A percentile compares a stretch with the other conserved stretches of the same genome.
These are phyloP conservation scores for Plicaturopsis crispa DNA, from an alignment of 768 basidiomycete species.

Conservation along the genomic window DNA sequence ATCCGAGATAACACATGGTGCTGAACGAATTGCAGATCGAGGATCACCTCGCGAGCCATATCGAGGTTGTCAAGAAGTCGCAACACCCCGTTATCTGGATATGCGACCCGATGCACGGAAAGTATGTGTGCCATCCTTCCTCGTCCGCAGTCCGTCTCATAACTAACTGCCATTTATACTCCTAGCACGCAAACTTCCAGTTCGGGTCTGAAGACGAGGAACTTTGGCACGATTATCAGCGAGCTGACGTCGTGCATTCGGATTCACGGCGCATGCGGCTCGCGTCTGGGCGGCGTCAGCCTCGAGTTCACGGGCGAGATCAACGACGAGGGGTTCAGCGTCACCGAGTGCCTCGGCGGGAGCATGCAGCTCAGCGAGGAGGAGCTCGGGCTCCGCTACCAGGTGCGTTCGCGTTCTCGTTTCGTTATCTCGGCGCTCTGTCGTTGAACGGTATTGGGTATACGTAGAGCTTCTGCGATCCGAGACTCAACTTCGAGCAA, in stretches of 20 bases:
- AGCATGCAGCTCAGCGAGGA: slow-evolving; percentile 93
- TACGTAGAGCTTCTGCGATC: slow-evolving; percentile 86
- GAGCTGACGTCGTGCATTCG: slow-evolving; percentile 79
- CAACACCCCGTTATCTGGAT: slow-evolving; percentile 90
- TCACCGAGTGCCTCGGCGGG: slow-evolving; percentile 95
- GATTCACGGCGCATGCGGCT: slow-evolving; percentile 70
- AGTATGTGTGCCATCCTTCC: slow-evolving; percentile 45
- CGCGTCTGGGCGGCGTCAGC: slow-evolving; percentile 76
- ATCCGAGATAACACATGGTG: background rate
- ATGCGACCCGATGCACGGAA: slow-evolving; percentile 98
- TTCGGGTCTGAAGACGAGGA: slow-evolving; percentile 80
- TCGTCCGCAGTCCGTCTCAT: slow-evolving; percentile 4
- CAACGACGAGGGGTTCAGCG: slow-evolving; percentile 85
- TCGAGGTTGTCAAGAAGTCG: slow-evolving; percentile 69
- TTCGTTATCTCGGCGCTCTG: background rate
- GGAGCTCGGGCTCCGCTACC: slow-evolving; percentile 84
- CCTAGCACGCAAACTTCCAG: slow-evolving; percentile 75
- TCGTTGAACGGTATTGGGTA: background rate
- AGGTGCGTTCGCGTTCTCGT: slow-evolving; percentile 34
- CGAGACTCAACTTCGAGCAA: slow-evolving; percentile 89
- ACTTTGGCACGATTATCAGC: slow-evolving; percentile 82
- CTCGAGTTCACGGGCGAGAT: slow-evolving; percentile 92
- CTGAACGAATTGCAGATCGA: slow-evolving; percentile 47
- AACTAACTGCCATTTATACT: background rate
- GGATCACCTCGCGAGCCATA: slow-evolving; percentile 69